These are phyloP conservation scores for Cantharellus anzutake DNA, from an alignment of 768 basidiomycete species.

Conservation along the genomic window DNA sequence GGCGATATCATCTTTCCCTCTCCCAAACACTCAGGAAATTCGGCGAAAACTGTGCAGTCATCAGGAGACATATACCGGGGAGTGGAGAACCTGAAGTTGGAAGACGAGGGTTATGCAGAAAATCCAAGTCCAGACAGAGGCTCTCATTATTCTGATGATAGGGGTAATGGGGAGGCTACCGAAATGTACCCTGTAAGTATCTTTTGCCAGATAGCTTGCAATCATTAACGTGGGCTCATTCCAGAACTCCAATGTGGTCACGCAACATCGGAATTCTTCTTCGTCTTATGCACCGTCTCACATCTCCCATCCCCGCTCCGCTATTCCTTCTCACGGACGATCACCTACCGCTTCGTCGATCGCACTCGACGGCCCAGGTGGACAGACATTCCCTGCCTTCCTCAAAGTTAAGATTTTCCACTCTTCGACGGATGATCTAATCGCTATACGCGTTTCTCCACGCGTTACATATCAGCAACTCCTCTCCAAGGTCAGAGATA, in stretches of 20 bases:
- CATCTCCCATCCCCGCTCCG: background rate
- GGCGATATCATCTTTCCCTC: conserved; percentile 22
- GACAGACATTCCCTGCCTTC: conserved; percentile 33
- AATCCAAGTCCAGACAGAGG: background rate
- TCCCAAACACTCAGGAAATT: background rate
- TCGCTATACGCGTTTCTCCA: conserved; percentile 93
- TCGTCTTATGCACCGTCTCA: background rate
- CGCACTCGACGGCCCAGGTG: background rate
- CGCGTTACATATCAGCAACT: conserved; percentile 69
- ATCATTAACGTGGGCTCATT: background rate
- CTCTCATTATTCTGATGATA: background rate
- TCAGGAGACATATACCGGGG: too few species aligned
- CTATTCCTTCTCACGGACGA: background rate
- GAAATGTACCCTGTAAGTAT: background rate
- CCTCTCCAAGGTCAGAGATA: conserved; percentile 78
- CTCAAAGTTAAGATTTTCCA: conserved; percentile 99
- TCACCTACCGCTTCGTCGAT: conserved; percentile 1
- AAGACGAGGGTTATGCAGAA: background rate
- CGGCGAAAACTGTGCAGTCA: background rate
- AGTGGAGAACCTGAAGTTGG: background rate
- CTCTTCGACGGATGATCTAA: conserved; percentile 79
- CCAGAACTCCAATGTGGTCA: background rate
- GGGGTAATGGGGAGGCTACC: background rate
- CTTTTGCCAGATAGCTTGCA: background rate
- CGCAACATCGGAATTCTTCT: background rate